Percentiles rank a stretch among this genome's conserved stretches.
Conservation (phyloP, 164 flowering plant genomes). For the Liriodendron chinense region DNA sequence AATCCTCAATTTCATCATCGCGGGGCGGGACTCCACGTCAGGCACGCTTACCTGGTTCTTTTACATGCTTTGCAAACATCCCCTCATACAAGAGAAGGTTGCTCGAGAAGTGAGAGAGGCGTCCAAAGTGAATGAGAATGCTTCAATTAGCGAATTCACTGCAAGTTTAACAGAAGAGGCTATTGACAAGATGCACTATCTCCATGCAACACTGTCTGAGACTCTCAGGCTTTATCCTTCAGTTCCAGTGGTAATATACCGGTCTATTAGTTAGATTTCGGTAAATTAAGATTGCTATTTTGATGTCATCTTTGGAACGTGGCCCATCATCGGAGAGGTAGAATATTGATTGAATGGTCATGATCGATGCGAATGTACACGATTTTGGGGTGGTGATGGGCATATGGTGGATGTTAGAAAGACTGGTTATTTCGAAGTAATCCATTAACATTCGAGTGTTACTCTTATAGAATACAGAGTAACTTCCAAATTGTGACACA, state of each 20-base stretch:
- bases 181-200: conserved; percentile 75
- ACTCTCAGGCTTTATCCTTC: conserved; percentile 88
- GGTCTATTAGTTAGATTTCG: not conserved
- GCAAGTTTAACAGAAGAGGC: conserved; percentile 45
- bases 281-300: too few relatives aligned
- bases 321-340: too few relatives aligned
- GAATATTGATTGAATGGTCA: too few relatives aligned
- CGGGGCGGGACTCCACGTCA: conserved; percentile 65
- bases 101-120: conserved; percentile 41
- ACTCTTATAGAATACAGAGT: too few relatives aligned
- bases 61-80: conserved; percentile 63
- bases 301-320: too few relatives aligned
- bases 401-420: too few relatives aligned
- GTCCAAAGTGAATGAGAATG: not conserved
- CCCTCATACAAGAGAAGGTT: conserved; percentile 54
- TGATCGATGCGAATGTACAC: too few relatives aligned
- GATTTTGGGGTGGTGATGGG: too few relatives aligned
- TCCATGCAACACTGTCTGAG: conserved; percentile 81
- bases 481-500: too few relatives aligned
- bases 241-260: conserved; percentile 61
- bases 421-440: too few relatives aligned
- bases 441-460: too few relatives aligned
- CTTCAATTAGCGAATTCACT: conserved; percentile 31
- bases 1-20: conserved; percentile 54
- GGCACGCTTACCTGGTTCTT: conserved; percentile 70